These are phyloP conservation scores for Neurospora tetrasperma DNA, from an alignment of 495 filamentous ascomycete genomes.

Conservation along the genomic window DNA sequence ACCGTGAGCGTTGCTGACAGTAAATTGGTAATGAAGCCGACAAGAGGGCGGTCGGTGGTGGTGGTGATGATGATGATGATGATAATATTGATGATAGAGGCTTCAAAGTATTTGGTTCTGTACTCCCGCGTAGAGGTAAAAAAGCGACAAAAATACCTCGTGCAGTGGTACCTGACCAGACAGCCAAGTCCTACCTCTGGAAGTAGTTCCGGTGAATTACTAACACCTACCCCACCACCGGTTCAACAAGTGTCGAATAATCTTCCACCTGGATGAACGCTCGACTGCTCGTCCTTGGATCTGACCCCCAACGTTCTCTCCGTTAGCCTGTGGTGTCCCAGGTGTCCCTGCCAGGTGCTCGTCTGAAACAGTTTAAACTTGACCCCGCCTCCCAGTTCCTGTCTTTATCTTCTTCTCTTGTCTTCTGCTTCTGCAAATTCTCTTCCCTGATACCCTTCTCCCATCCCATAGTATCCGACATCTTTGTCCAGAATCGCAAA, in stretches of 20 bases:
- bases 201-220: background rate
- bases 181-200: background rate
- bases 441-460: constrained; percentile 18
- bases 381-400: constrained; percentile 20
- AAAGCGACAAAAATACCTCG: background rate
- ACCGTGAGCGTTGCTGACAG: background rate
- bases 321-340: background rate
- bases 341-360: background rate
- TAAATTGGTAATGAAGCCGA: background rate
- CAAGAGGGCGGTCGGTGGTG: background rate
- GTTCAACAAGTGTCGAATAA: background rate
- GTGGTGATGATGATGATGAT: background rate
- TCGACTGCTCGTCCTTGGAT: background rate
- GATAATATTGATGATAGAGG: background rate
- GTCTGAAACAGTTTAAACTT: constrained; percentile 12
- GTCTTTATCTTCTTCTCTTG: constrained; percentile 12
- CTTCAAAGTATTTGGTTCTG: background rate
- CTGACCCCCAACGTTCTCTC: background rate
- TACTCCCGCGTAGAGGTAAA: background rate
- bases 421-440: constrained; percentile 19
- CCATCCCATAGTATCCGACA: constrained; percentile 7
- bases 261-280: background rate
- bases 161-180: background rate
- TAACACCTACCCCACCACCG: background rate
- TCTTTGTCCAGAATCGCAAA: constrained; percentile 36